phyloP scores from a whole-genome alignment of 805 yeast species.

The Ogataea populi-albae region DNA sequence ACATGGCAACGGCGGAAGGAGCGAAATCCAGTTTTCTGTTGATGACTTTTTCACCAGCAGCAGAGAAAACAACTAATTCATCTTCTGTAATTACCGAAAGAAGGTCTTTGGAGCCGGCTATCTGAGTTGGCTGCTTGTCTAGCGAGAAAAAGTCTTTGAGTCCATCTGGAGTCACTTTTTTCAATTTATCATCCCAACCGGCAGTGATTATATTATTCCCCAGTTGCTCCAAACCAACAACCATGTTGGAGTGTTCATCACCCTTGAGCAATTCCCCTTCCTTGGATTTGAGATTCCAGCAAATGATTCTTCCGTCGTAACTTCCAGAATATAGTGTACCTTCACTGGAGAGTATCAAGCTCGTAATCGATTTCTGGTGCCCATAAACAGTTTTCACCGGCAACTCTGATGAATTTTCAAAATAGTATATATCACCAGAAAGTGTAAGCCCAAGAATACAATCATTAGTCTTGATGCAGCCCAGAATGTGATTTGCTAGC shows the following conservation, averaged over 20 bases:
- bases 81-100: slow-evolving; percentile 47
- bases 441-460: slow-evolving; percentile 63
- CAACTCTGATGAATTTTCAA: slow-evolving; percentile 37
- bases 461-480: slow-evolving; percentile 64
- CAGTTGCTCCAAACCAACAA: slow-evolving; percentile 47
- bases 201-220: slow-evolving; percentile 33
- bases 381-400: slow-evolving; percentile 54
- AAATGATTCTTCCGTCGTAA: slow-evolving; percentile 70
- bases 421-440: slow-evolving; percentile 69
- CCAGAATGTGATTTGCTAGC: slow-evolving; percentile 71
- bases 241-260: slow-evolving; percentile 59
- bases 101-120: slow-evolving; percentile 36
- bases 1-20: slow-evolving; percentile 46
- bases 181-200: slow-evolving; percentile 88
- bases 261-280: slow-evolving; percentile 38
- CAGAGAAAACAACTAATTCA: slow-evolving; percentile 34
- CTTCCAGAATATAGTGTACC: slow-evolving; percentile 56
- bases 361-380: slow-evolving; percentile 80
- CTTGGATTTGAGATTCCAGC: slow-evolving; percentile 49
- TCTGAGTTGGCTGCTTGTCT: slow-evolving; percentile 47
- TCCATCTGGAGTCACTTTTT: slow-evolving; percentile 31
- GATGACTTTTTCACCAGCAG: slow-evolving; percentile 30
- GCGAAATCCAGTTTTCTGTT: slow-evolving; percentile 34
- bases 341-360: slow-evolving; percentile 37
- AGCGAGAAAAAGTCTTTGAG: slow-evolving; percentile 32